Evolutionary conservation across 73 alveolate species (phyloP).

Genomic region (Loxodes magnus): DNA sequence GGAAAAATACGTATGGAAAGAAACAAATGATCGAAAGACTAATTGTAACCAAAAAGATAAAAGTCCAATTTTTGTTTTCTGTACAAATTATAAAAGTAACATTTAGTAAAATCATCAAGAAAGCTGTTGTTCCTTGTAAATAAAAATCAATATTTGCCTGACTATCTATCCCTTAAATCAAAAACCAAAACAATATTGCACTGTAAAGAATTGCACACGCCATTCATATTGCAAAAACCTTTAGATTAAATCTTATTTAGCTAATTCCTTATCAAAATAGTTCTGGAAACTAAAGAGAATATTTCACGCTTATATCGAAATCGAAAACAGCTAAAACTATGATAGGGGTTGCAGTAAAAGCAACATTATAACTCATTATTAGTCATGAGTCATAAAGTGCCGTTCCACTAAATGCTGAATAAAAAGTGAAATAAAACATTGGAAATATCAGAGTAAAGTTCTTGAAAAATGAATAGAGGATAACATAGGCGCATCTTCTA

Average conservation of each 20-base stretch:
- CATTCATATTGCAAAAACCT: too few species aligned
- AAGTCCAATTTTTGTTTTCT: slow-evolving; percentile 2
- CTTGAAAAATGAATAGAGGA: slow-evolving; percentile 66
- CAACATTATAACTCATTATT: slow-evolving; percentile 64
- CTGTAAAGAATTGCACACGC: too few species aligned
- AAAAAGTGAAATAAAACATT: slow-evolving; percentile 56
- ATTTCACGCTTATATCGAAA: too few species aligned
- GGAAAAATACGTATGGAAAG: neutral
- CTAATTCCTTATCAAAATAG: too few species aligned
- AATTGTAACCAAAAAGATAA: neutral
- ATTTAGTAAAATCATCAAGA: neutral
- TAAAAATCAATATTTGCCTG: neutral
- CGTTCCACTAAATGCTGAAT: slow-evolving; percentile 75
- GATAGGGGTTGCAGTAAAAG: slow-evolving; percentile 77
- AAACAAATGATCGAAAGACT: neutral
- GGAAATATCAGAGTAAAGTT: slow-evolving; percentile 49
- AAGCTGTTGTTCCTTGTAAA: neutral
- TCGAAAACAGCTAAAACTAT: slow-evolving; percentile 82
- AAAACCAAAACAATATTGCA: too few species aligned
- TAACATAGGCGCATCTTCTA: slow-evolving; percentile 44
- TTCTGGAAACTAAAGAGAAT: too few species aligned
- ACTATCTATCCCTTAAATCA: too few species aligned
- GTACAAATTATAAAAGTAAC: neutral
- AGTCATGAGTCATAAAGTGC: slow-evolving; percentile 76
- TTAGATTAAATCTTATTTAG: too few species aligned